Conservation (phyloP, 2,329 filamentous ascomycete genomes). For the Aspergillus latus region DNA sequence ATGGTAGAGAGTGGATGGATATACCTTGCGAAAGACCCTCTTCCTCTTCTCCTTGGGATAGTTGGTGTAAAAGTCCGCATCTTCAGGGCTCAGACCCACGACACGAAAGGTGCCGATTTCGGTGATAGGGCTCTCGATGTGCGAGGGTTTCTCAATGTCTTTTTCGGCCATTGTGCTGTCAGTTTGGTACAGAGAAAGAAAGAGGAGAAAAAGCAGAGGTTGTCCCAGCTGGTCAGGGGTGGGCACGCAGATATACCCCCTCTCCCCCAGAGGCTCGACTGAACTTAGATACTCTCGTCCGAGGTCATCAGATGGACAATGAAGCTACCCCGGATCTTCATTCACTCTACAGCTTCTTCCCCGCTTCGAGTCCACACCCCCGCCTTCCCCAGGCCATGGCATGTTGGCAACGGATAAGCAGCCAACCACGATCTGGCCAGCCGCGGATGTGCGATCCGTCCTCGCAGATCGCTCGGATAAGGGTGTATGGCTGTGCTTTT, state of each 20-base stretch:
- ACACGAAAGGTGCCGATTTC: constrained; percentile 8
- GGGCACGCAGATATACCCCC: neutral
- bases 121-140: constrained; percentile 3
- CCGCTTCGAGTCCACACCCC: neutral
- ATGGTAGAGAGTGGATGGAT: neutral
- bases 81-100: constrained; percentile 6
- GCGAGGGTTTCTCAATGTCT: constrained; percentile 1
- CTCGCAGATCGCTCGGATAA: neutral
- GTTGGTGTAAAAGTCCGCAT: constrained; percentile 5
- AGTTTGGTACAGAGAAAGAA: too few relatives aligned
- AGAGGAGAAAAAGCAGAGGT: neutral
- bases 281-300: too few relatives aligned
- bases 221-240: too few relatives aligned
- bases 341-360: neutral
- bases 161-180: neutral
- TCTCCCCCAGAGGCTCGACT: neutral
- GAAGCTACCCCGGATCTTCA: constrained; percentile 1
- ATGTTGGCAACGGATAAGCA: neutral
- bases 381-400: neutral
- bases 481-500: neutral
- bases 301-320: neutral
- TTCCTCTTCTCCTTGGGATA: constrained; percentile 8
- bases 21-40: constrained; percentile 6
- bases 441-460: neutral
- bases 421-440: neutral